Percentiles rank a stretch among this genome's conserved stretches.
These are phyloP conservation scores for Bacterosira constricta DNA, from an alignment of 108 stramenopile genomes.

Conservation along the genomic window DNA sequence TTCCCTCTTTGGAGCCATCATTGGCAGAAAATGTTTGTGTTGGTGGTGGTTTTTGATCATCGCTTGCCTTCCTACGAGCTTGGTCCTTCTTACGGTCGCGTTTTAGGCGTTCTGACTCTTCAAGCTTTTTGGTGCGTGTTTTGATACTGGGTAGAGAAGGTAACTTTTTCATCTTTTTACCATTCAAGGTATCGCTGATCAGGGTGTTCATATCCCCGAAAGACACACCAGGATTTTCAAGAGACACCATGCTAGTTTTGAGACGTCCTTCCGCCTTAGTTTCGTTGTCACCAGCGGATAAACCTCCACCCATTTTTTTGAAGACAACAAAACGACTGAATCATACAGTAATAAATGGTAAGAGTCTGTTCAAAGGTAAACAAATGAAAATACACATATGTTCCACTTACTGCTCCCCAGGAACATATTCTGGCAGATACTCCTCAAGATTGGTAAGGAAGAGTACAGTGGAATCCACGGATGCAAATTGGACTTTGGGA, in stretches of 20 bases:
- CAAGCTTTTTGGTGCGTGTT: conserved; percentile 85
- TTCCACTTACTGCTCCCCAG: conserved; percentile 53
- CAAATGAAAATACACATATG: not conserved
- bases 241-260: conserved; percentile 66
- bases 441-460: conserved; percentile 83
- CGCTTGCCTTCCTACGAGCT: conserved; percentile 48
- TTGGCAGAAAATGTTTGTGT: conserved; percentile 52
- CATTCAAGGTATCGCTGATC: conserved; percentile 52
- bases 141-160: conserved; percentile 74
- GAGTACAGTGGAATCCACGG: conserved; percentile 70
- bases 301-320: conserved; percentile 74
- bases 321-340: conserved; percentile 75
- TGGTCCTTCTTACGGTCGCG: conserved; percentile 71
- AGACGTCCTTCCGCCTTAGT: conserved; percentile 62
- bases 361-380: not conserved
- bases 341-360: not conserved
- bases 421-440: conserved; percentile 68
- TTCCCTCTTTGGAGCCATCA: conserved; percentile 80
- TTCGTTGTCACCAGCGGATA: conserved; percentile 37
- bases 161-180: conserved; percentile 55
- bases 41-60: conserved; percentile 32
- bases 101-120: conserved; percentile 71
- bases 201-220: conserved; percentile 76
- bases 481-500: conserved; percentile 78
- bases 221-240: conserved; percentile 53